phyloP scores from a whole-genome alignment of 208 protist genomes.

The Acanthamoeba healyi region DNA sequence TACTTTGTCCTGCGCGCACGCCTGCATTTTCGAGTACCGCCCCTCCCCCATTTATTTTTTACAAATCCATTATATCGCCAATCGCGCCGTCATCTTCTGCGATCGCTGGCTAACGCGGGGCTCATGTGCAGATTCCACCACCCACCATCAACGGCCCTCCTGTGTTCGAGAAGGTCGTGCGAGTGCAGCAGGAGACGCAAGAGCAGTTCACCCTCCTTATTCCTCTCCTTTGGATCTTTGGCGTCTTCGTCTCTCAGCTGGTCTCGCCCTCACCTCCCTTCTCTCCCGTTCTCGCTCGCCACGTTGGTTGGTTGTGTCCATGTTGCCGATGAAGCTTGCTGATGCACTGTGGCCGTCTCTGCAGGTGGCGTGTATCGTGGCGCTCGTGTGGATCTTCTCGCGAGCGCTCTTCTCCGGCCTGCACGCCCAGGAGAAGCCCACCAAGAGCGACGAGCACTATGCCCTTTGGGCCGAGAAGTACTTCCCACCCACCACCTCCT shows the following conservation, averaged over 20 bases:
- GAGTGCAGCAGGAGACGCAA: slow-evolving; percentile 38
- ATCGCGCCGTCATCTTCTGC: too few species aligned
- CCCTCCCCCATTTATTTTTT: too few species aligned
- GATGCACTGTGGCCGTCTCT: too few species aligned
- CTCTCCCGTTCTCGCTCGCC: too few species aligned
- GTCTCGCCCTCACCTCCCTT: not conserved
- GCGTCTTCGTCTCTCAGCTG: slow-evolving; percentile 23
- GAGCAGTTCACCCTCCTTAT: slow-evolving; percentile 41
- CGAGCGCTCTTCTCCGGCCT: slow-evolving; percentile 35
- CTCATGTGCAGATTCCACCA: slow-evolving; percentile 8
- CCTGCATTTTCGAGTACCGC: slow-evolving; percentile 18
- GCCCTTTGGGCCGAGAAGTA: slow-evolving; percentile 39
- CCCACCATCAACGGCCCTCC: slow-evolving; percentile 4
- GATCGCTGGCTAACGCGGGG: too few species aligned
- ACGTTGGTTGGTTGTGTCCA: too few species aligned
- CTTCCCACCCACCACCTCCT: not conserved
- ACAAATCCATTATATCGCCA: too few species aligned
- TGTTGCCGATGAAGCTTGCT: too few species aligned
- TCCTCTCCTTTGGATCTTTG: slow-evolving; percentile 24
- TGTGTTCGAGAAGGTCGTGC: slow-evolving; percentile 32
- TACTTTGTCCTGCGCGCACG: slow-evolving; percentile 30
- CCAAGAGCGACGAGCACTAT: slow-evolving; percentile 1
- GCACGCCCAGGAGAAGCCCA: slow-evolving; percentile 36
- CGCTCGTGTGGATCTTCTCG: slow-evolving; percentile 17
- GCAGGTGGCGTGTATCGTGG: slow-evolving; percentile 3